phyloP scores from a whole-genome alignment of 2,329 filamentous ascomycete species.

The Ceratocystis huliohia region DNA sequence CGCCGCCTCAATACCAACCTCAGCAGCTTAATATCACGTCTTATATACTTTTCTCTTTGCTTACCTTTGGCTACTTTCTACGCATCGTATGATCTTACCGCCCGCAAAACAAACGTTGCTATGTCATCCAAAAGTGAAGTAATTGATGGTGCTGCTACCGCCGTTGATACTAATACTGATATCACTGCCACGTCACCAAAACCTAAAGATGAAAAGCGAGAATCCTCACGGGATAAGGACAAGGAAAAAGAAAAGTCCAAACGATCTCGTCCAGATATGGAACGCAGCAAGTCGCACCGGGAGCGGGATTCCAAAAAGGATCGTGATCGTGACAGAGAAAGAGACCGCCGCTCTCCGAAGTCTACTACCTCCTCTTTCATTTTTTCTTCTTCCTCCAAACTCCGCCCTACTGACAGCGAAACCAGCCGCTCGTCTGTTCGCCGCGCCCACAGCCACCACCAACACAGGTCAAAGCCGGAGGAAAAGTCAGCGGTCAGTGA shows the following conservation, averaged over 20 bases:
- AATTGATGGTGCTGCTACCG: constrained; percentile 11
- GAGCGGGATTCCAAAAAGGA: constrained; percentile 28
- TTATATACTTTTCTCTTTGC: neutral
- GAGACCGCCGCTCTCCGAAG: constrained; percentile 31
- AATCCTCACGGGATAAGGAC: constrained; percentile 20
- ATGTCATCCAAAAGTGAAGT: constrained; percentile 20
- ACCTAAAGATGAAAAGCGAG: constrained; percentile 14
- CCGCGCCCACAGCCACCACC: constrained; percentile 24
- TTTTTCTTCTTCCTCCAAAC: constrained; percentile 30
- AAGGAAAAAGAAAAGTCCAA: constrained; percentile 18
- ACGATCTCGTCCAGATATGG: constrained; percentile 18
- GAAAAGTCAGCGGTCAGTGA: constrained; percentile 23
- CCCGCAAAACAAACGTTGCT: neutral
- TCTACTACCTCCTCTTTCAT: constrained; percentile 23
- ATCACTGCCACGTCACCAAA: constrained; percentile 17
- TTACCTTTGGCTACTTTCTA: neutral
- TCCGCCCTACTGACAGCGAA: constrained; percentile 32
- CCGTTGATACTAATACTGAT: constrained; percentile 16
- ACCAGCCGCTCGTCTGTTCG: constrained; percentile 25
- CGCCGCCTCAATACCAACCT: neutral
- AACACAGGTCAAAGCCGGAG: constrained; percentile 29
- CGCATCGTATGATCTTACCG: constrained; percentile 4
- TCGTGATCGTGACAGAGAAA: constrained; percentile 28
- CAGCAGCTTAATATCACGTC: neutral
- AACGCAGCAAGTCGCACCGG: constrained; percentile 26